Conservation (phyloP, 2,329 filamentous ascomycete species). For the Colletotrichum sp. region DNA sequence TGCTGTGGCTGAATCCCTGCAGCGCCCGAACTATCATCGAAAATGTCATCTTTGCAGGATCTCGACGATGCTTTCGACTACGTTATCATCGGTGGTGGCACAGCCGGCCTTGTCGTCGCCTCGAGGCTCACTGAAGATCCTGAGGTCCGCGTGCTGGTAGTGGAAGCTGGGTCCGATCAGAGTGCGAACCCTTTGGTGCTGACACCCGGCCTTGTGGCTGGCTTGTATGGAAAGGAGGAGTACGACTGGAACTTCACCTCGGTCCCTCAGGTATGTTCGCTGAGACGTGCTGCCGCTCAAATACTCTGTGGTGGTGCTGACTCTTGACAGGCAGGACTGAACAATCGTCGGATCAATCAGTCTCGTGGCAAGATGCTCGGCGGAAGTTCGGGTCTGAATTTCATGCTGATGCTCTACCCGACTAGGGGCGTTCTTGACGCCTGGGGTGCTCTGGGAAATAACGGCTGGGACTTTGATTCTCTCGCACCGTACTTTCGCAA, state of each 20-base stretch:
- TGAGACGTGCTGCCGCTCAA: neutral
- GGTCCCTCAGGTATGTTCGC: constrained; percentile 5
- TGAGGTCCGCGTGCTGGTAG: constrained; percentile 25
- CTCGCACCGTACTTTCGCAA: constrained; percentile 38
- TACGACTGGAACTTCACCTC: constrained; percentile 30
- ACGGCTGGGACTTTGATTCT: constrained; percentile 29
- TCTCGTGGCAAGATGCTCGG: constrained; percentile 27
- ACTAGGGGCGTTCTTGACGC: constrained; percentile 24
- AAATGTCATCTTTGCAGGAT: neutral
- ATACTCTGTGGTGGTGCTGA: neutral
- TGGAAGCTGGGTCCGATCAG: constrained; percentile 29
- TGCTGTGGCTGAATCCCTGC: neutral
- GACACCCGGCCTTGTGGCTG: constrained; percentile 22
- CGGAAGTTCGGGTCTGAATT: constrained; percentile 26
- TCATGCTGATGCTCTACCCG: constrained; percentile 24
- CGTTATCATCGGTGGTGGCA: constrained; percentile 36
- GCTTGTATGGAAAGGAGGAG: constrained; percentile 23
- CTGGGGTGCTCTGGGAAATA: constrained; percentile 30
- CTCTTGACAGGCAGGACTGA: constrained; percentile 20
- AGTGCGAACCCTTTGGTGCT: constrained; percentile 22
- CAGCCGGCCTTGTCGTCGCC: constrained; percentile 36
- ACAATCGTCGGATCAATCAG: constrained; percentile 26
- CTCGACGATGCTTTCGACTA: constrained; percentile 24
- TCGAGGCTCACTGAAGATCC: constrained; percentile 32
- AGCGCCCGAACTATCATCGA: neutral